Conservation (phyloP, 1,284 basidiomycete genomes). For the Cutaneotrichosporon cyanovorans region DNA sequence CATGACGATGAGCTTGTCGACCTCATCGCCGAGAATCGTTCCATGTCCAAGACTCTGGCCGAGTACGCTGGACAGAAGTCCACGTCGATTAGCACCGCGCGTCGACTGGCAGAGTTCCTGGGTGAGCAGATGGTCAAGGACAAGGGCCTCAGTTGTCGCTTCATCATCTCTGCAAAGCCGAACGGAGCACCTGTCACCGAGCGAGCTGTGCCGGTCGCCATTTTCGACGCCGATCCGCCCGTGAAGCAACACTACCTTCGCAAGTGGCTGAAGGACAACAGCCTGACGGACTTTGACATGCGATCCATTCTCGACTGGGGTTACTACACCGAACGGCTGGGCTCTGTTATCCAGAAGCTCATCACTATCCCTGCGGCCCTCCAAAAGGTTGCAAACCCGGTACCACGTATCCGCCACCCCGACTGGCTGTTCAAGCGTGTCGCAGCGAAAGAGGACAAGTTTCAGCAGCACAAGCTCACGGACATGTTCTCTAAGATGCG, state of each 20-base stretch:
- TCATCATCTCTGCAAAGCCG: constrained; percentile 95
- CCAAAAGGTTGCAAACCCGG: constrained; percentile 94
- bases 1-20: constrained; percentile 91
- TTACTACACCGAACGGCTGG: constrained; percentile 96
- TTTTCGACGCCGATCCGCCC: constrained; percentile 89
- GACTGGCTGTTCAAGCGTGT: constrained; percentile 95
- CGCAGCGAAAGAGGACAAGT: constrained; percentile 84
- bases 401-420: constrained; percentile 90
- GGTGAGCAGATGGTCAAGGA: constrained; percentile 99
- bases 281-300: constrained; percentile 80
- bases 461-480: constrained; percentile 94
- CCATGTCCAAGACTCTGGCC: constrained; percentile 93
- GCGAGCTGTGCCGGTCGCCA: constrained; percentile 94
- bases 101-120: constrained; percentile 90
- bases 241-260: constrained; percentile 86
- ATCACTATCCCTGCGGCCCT: constrained; percentile 99
- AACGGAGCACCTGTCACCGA: constrained; percentile 93
- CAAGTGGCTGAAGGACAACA: constrained; percentile 93
- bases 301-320: constrained; percentile 95
- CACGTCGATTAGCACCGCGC: constrained; percentile 94
- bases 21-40: constrained; percentile 96
- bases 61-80: constrained; percentile 97
- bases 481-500: constrained; percentile 73
- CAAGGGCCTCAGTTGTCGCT: constrained; percentile 97
- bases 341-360: constrained; percentile 96